These are phyloP conservation scores for Asterochloris erici DNA, from an alignment of 139 green algal species.

Conservation along the genomic window DNA sequence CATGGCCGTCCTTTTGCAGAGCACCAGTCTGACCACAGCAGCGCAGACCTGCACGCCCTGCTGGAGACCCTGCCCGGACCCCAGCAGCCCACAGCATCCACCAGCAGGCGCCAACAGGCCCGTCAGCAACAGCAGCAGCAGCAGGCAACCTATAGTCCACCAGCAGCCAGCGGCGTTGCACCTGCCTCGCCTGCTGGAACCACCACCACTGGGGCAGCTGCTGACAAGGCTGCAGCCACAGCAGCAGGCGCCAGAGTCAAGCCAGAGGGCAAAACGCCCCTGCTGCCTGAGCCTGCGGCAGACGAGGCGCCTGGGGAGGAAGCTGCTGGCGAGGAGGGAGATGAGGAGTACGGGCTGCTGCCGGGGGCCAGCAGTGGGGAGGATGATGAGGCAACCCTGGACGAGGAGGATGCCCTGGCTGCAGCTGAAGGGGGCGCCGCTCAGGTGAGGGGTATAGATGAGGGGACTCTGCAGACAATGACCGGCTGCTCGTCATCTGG, in stretches of 20 bases:
- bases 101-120: not conserved
- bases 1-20: not conserved
- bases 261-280: not conserved
- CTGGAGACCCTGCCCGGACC: not conserved
- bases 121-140: too few species aligned
- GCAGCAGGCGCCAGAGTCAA: not conserved
- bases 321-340: not conserved
- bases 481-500: too few species aligned
- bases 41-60: slow-evolving; percentile 9
- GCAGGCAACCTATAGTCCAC: too few species aligned
- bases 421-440: slow-evolving; percentile 30
- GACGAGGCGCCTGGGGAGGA: too few species aligned
- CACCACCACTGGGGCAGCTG: slow-evolving; percentile 1
- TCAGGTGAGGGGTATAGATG: slow-evolving; percentile 12
- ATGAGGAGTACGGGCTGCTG: slow-evolving; percentile 20
- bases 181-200: too few species aligned
- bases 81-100: not conserved
- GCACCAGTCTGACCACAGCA: slow-evolving; percentile 4
- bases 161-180: too few species aligned
- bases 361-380: slow-evolving; percentile 29
- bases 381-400: slow-evolving; percentile 78
- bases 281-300: not conserved
- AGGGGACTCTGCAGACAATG: too few species aligned
- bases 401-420: slow-evolving; percentile 66
- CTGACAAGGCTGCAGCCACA: slow-evolving; percentile 7